Percentiles rank a stretch among this genome's conserved stretches.
These are phyloP conservation scores for Toxoplasma gondii DNA, from an alignment of 169 alveolate species.

Conservation along the genomic window DNA sequence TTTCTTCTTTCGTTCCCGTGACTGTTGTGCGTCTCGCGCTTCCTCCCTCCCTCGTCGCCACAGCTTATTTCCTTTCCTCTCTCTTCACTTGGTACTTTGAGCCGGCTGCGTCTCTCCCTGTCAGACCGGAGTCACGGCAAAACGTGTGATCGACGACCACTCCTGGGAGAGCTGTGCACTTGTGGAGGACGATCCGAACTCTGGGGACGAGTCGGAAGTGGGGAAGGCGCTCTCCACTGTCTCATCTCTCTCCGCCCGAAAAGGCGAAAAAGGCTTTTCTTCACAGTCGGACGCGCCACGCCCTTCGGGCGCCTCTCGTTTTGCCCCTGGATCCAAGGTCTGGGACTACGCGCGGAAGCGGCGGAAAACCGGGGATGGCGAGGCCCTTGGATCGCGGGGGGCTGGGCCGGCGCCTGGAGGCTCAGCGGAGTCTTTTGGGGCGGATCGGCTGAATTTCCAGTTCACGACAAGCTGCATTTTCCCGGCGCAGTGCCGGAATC, in stretches of 20 bases:
- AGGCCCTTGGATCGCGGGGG: too few species aligned
- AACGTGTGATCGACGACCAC: background rate
- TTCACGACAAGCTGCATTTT: background rate
- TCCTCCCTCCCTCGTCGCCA: too few species aligned
- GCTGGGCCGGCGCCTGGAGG: too few species aligned
- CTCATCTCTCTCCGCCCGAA: background rate
- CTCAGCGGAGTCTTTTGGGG: background rate
- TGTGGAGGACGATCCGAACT: background rate
- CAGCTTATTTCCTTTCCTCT: too few species aligned
- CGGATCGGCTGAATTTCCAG: constrained; percentile 12
- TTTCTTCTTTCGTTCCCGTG: too few species aligned
- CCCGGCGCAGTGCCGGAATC: constrained; percentile 29
- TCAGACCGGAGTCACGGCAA: background rate
- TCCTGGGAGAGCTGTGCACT: constrained; percentile 1
- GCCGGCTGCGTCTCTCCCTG: too few species aligned
- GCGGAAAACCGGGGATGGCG: background rate
- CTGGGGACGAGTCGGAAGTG: background rate
- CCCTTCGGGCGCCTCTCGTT: too few species aligned
- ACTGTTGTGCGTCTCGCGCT: too few species aligned
- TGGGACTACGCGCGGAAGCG: background rate
- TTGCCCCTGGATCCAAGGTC: background rate
- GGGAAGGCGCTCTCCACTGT: background rate
- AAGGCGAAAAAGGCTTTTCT: background rate
- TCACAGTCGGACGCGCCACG: background rate
- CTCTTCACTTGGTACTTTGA: too few species aligned